phyloP scores from a whole-genome alignment of 371 early-diverging fungal genomes.

The Mortierella sp. region DNA sequence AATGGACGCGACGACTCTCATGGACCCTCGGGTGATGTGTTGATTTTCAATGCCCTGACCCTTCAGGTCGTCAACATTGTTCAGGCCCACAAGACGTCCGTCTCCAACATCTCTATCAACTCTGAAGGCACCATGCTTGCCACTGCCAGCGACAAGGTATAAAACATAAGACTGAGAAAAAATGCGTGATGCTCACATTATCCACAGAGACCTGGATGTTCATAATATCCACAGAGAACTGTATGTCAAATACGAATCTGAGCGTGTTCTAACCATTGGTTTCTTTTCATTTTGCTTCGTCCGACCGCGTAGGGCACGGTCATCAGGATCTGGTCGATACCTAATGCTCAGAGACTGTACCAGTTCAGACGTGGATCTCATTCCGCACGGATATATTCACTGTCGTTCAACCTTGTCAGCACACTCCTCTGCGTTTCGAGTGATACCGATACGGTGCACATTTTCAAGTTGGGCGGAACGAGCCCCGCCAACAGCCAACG shows the following conservation, averaged over 20 bases:
- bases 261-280: no score
- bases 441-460: slow-evolving; percentile 96
- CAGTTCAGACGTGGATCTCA: slow-evolving; percentile 97
- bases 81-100: slow-evolving; percentile 93
- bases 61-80: slow-evolving; percentile 92
- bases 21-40: slow-evolving; percentile 82
- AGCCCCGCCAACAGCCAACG: background rate
- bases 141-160: slow-evolving; percentile 95
- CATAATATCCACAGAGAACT: no score
- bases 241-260: no score
- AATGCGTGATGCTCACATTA: no score
- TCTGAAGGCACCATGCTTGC: slow-evolving; percentile 94
- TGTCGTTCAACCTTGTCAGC: slow-evolving; percentile 89
- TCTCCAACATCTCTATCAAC: slow-evolving; percentile 88
- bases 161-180: background rate
- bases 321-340: slow-evolving; percentile 94
- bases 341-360: slow-evolving; percentile 87
- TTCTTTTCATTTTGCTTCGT: background rate
- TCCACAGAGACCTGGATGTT: no score
- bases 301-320: slow-evolving; percentile 88
- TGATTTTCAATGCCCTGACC: slow-evolving; percentile 89
- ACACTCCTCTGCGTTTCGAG: slow-evolving; percentile 90
- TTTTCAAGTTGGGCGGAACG: slow-evolving; percentile 77
- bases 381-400: slow-evolving; percentile 91
- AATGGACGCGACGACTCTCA: slow-evolving; percentile 48